Conservation (phyloP, 73 alveolate genomes). For the Effrenium voratum region DNA sequence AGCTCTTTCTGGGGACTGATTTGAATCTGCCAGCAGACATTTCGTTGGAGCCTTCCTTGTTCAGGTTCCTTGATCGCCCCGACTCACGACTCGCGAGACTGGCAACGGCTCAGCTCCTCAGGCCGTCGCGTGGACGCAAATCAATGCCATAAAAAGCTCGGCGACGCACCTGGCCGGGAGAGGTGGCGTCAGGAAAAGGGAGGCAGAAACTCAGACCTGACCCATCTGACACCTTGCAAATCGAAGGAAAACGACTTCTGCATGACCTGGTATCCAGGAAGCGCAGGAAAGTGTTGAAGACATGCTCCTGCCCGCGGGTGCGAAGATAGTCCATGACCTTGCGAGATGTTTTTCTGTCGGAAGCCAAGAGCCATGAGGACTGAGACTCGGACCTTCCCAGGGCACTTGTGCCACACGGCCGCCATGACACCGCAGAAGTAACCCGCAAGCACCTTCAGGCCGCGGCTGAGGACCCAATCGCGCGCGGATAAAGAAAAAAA, state of each 20-base stretch:
- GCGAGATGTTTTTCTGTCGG: neutral
- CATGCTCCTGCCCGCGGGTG: neutral
- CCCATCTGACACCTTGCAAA: neutral
- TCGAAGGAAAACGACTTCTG: neutral
- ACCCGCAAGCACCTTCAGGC: slow-evolving; percentile 62
- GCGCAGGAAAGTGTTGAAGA: neutral
- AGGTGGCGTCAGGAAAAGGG: neutral
- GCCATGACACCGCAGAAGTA: slow-evolving; percentile 47
- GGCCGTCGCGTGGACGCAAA: too few species aligned
- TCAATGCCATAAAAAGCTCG: slow-evolving; percentile 15
- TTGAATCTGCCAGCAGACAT: too few species aligned
- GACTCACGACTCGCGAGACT: too few species aligned
- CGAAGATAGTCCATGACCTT: slow-evolving; percentile 15
- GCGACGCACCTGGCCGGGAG: slow-evolving; percentile 14
- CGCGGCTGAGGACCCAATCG: too few species aligned
- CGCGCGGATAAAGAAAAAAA: too few species aligned
- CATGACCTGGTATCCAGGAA: slow-evolving; percentile 29
- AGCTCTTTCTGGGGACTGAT: too few species aligned
- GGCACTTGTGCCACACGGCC: slow-evolving; percentile 12
- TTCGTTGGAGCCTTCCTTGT: too few species aligned
- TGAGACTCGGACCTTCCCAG: neutral
- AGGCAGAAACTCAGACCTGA: neutral
- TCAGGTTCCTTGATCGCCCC: too few species aligned
- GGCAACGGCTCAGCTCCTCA: too few species aligned
- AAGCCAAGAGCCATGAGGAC: neutral